phyloP scores from a whole-genome alignment of 2,329 filamentous ascomycete genomes.

The Epichloe baconii region DNA sequence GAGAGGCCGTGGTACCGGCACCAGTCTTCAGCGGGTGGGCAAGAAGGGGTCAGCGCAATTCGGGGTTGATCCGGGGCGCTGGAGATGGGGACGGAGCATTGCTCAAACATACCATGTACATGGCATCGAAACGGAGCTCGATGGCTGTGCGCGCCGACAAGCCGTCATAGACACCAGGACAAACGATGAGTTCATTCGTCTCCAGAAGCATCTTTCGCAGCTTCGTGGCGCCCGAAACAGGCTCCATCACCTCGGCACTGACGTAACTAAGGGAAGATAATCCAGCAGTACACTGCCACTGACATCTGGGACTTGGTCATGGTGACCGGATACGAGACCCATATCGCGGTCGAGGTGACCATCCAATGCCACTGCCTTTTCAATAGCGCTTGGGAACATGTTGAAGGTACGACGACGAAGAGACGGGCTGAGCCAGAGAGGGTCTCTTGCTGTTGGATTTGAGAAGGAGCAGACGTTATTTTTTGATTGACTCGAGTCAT shows the following conservation, averaged over 20 bases:
- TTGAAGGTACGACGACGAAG: not conserved
- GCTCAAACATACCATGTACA: slow-evolving; percentile 48
- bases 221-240: slow-evolving; percentile 17
- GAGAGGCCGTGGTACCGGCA: slow-evolving; percentile 47
- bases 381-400: slow-evolving; percentile 6
- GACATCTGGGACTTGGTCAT: not conserved
- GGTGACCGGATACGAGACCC: slow-evolving; percentile 2
- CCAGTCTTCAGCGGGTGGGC: slow-evolving; percentile 34
- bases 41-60: not conserved
- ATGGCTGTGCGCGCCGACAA: slow-evolving; percentile 51
- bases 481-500: not conserved
- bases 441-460: not conserved
- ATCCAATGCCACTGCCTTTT: slow-evolving; percentile 3
- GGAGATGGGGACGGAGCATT: not conserved
- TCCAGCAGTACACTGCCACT: not conserved
- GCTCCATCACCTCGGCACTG: slow-evolving; percentile 5
- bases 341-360: slow-evolving; percentile 4
- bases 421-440: not conserved
- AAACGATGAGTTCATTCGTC: slow-evolving; percentile 35
- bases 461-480: not conserved
- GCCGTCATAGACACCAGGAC: slow-evolving; percentile 57
- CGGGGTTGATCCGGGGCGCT: too few relatives aligned
- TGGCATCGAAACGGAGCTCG: slow-evolving; percentile 43
- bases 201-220: slow-evolving; percentile 29
- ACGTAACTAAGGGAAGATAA: slow-evolving; percentile 6